phyloP scores from a whole-genome alignment of 176 grass and related monocot genomes.

The Bothriochloa decipiens region DNA sequence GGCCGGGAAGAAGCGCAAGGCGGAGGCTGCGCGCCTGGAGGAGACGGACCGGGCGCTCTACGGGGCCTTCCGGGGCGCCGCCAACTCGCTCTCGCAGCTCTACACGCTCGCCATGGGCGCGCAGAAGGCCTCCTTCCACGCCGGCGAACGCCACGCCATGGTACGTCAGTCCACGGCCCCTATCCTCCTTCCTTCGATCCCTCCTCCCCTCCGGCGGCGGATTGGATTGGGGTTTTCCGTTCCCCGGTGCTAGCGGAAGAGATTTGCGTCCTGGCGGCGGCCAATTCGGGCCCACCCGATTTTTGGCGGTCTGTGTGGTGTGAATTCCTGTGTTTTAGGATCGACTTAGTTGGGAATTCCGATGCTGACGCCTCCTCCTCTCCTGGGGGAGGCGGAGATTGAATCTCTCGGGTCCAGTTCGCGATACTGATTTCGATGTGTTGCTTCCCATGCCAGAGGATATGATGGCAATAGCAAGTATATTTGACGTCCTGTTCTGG shows the following conservation, averaged over 20 bases:
- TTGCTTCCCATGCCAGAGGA: background rate
- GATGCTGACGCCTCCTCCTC: background rate
- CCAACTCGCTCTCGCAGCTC: slow-evolving; percentile 76
- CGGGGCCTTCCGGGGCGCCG: slow-evolving; percentile 61
- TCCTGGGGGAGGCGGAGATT: background rate
- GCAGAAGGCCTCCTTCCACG: slow-evolving; percentile 71
- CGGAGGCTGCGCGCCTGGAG: slow-evolving; percentile 68
- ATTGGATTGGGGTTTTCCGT: background rate
- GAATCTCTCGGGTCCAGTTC: background rate
- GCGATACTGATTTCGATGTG: background rate
- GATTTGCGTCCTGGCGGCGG: background rate
- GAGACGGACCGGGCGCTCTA: slow-evolving; percentile 81
- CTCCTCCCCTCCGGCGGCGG: too few relatives aligned
- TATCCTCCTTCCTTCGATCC: too few relatives aligned
- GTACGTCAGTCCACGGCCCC: slow-evolving; percentile 13
- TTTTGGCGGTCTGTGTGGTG: background rate
- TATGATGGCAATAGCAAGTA: background rate
- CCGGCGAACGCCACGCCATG: slow-evolving; percentile 74
- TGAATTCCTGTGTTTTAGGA: background rate
- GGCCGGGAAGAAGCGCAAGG: slow-evolving; percentile 73
- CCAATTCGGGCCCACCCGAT: background rate
- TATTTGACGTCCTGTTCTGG: background rate
- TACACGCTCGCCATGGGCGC: slow-evolving; percentile 73
- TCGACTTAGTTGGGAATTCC: background rate
- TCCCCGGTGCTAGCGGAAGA: background rate